These are phyloP conservation scores for Musa itinerans DNA, from an alignment of 176 grass and related monocot species.

Conservation along the genomic window DNA sequence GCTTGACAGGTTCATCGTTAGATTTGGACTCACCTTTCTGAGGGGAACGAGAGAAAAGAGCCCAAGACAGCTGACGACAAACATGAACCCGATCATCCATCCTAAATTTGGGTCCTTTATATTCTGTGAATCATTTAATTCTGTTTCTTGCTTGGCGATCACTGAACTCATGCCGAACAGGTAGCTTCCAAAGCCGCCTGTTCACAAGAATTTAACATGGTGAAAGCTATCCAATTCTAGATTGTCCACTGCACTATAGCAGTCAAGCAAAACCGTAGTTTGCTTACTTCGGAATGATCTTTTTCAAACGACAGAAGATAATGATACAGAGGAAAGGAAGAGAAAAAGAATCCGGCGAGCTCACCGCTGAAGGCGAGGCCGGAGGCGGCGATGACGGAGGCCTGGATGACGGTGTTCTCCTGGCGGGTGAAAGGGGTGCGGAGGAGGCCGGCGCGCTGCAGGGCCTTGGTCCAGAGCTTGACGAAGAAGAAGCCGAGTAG, in stretches of 20 bases:
- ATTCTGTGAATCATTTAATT: slow-evolving; percentile 8
- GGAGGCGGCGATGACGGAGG: slow-evolving; percentile 26
- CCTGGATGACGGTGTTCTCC: slow-evolving; percentile 39
- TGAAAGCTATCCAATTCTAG: no score
- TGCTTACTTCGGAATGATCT: no score
- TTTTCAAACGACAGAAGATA: no score
- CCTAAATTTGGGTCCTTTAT: slow-evolving; percentile 8
- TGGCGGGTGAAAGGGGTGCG: slow-evolving; percentile 28
- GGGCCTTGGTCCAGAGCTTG: slow-evolving; percentile 34
- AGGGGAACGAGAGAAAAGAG: slow-evolving; percentile 1
- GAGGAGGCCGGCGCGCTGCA: slow-evolving; percentile 29
- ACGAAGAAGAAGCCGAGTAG: slow-evolving; percentile 63
- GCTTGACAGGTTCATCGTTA: background rate
- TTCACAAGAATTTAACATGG: background rate
- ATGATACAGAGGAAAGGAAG: no score
- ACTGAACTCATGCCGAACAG: slow-evolving; percentile 5
- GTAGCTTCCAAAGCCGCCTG: slow-evolving; percentile 12
- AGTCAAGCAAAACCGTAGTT: no score
- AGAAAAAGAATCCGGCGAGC: background rate
- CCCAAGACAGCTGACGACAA: slow-evolving; percentile 17
- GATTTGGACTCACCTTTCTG: slow-evolving; percentile 6
- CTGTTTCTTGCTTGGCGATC: background rate
- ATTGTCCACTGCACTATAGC: no score
- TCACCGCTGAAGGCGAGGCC: slow-evolving; percentile 25
- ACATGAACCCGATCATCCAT: slow-evolving; percentile 19